Evolutionary conservation across 768 basidiomycete species (phyloP), one percentile per base, ranked within the genome.

Genomic region (Kwoniella europaea): DNA sequence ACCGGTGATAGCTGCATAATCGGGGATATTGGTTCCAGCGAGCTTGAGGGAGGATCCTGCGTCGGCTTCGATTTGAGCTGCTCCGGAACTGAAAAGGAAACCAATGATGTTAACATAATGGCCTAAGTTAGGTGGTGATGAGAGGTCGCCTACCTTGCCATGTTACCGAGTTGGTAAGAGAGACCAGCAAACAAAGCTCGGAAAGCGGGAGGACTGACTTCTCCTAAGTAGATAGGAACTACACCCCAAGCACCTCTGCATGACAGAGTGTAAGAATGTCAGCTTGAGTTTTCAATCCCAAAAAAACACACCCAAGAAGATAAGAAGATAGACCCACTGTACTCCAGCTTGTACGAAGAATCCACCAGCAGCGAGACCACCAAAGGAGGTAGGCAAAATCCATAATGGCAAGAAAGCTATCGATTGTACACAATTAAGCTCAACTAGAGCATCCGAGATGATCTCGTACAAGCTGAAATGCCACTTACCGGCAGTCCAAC

Each of bases 161-260:
- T 89, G 84, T 88, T 83, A 63, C 82, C 82, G 65, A 83, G 72
- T 50, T 93, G 93, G 83, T 94, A 94, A 2, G 91, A 88, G 0
- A 92, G 88, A 69, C 93, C 93, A 50, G 91, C 91, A 86, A 93
- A 94, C 1, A 91, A 91, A 3, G 92, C 91, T 67, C 94, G 87
- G 87, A 94, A 95, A 0, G 92, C 93, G 4, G 92, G 91, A 2
- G 94, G 94, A 0, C 91, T 91, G 41, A 71, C 59, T 83, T 96
- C 93, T 13, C 89, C 87, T 22, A 95, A 86, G 82, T 90, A 91
- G 76, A 93, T 91, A 1, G 93, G 92, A 81, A 92, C 91, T 12
- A 92, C 90, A 76, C 92, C 92, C 91, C 92, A 93, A 46, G 92
- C 93, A 1, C 92, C 93, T 43, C 55, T 65, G 22, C 35, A 41